phyloP scores from a whole-genome alignment of 352 stramenopile genomes.

The Pythium dissotocum region DNA sequence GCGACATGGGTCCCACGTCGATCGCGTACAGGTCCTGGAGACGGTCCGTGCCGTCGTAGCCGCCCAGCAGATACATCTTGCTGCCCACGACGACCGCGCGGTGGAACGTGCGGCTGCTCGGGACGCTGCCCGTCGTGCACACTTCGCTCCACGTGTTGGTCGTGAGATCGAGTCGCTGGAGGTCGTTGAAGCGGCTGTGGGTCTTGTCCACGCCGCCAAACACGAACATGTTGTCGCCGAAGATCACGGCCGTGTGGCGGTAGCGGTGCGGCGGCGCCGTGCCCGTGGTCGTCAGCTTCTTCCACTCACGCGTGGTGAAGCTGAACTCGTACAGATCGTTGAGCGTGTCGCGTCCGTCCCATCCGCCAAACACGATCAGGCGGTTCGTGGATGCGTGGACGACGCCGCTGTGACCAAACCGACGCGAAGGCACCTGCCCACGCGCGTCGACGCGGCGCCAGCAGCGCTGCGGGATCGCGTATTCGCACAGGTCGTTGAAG shows the following conservation, averaged over 20 bases:
- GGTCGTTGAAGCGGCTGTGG: conserved; percentile 86
- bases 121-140: conserved; percentile 77
- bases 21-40: conserved; percentile 87
- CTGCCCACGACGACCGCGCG: conserved; percentile 74
- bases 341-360: conserved; percentile 30
- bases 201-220: conserved; percentile 91
- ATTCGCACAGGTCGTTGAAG: conserved; percentile 85
- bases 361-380: neutral
- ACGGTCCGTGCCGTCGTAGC: conserved; percentile 84
- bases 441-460: conserved; percentile 54
- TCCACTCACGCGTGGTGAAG: conserved; percentile 72
- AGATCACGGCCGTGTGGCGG: conserved; percentile 84
- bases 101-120: conserved; percentile 87
- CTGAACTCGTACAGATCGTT: conserved; percentile 84
- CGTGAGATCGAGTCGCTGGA: conserved; percentile 72
- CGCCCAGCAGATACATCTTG: conserved; percentile 86
- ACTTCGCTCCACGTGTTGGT: conserved; percentile 87
- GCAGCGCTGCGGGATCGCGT: conserved; percentile 55
- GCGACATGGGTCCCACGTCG: conserved; percentile 75
- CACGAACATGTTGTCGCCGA: conserved; percentile 86
- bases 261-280: conserved; percentile 76
- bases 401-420: conserved; percentile 68
- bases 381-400: conserved; percentile 40
- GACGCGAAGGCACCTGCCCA: conserved; percentile 54
- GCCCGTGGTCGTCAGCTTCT: conserved; percentile 54